phyloP scores from a whole-genome alignment of 2,329 filamentous ascomycete genomes.

The Fusarium sp. region DNA sequence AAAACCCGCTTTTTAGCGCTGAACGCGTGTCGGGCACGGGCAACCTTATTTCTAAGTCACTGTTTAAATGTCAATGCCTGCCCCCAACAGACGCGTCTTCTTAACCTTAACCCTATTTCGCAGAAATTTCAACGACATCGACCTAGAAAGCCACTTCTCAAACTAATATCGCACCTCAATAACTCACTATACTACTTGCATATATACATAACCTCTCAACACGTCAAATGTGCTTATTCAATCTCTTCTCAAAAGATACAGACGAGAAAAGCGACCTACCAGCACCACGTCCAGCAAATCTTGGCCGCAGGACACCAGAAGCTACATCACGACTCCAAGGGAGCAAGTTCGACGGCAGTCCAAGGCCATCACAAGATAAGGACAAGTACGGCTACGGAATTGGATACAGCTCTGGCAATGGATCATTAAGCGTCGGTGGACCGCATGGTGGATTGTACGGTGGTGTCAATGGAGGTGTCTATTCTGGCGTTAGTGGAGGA shows the following conservation, averaged over 20 bases:
- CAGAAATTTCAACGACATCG: not conserved
- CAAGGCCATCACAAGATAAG: constrained; percentile 11
- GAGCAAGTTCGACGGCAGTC: constrained; percentile 24
- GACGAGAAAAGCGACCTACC: constrained; percentile 18
- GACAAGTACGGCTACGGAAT: constrained; percentile 4
- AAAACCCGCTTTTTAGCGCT: not conserved
- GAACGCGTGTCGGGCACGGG: constrained; percentile 12
- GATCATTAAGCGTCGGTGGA: constrained; percentile 15
- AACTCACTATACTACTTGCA: not conserved
- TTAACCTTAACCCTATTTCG: not conserved
- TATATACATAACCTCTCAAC: fast-evolving
- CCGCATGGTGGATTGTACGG: constrained; percentile 23
- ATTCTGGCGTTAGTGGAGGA: constrained; percentile 22
- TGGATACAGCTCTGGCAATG: constrained; percentile 20
- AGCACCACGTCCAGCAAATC: constrained; percentile 5
- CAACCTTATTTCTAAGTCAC: constrained; percentile 15
- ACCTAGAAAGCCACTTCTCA: not conserved
- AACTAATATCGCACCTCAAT: not conserved
- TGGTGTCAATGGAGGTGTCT: constrained; percentile 31
- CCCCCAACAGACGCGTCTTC: not conserved
- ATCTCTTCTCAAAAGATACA: constrained; percentile 27
- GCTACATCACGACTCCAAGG: constrained; percentile 30
- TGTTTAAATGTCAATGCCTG: not conserved
- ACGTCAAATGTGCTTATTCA: constrained; percentile 28
- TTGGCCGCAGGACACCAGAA: constrained; percentile 30